Conservation (phyloP, 257 asterid genomes). For the Solanum commersonii region DNA sequence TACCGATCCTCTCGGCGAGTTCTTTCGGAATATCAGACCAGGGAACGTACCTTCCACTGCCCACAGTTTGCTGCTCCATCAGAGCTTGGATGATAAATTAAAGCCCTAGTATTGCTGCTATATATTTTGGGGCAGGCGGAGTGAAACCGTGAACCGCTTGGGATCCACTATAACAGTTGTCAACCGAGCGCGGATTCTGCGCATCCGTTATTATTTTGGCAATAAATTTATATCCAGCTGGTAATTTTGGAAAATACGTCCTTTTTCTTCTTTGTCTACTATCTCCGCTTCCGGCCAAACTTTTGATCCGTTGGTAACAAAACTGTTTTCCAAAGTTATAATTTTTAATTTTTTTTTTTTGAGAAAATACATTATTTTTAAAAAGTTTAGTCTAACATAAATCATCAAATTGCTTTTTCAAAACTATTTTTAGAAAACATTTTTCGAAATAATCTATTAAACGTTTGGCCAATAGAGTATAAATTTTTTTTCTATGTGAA, state of each 20-base stretch:
- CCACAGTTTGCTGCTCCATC: neutral
- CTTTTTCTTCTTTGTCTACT: neutral
- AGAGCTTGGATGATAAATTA: neutral
- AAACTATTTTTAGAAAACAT: too few relatives aligned
- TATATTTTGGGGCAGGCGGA: neutral
- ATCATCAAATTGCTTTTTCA: neutral
- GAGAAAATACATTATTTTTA: neutral
- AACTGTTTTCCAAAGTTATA: neutral
- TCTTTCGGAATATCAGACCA: slow-evolving; percentile 3
- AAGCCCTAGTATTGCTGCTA: neutral
- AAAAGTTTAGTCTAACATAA: neutral
- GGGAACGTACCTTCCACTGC: neutral
- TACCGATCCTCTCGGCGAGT: neutral
- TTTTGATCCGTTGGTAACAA: neutral
- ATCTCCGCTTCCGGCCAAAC: neutral
- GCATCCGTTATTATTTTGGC: neutral
- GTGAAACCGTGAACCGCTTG: neutral
- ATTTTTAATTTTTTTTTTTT: too few relatives aligned
- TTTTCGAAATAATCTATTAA: too few relatives aligned
- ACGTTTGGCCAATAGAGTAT: neutral
- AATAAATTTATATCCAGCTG: neutral
- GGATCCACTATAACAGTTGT: neutral
- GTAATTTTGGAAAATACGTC: neutral
- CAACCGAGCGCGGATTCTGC: neutral
- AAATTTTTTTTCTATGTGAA: too few relatives aligned